Conservation (phyloP, 108 stramenopile species). For the Nitzschia putrida region DNA sequence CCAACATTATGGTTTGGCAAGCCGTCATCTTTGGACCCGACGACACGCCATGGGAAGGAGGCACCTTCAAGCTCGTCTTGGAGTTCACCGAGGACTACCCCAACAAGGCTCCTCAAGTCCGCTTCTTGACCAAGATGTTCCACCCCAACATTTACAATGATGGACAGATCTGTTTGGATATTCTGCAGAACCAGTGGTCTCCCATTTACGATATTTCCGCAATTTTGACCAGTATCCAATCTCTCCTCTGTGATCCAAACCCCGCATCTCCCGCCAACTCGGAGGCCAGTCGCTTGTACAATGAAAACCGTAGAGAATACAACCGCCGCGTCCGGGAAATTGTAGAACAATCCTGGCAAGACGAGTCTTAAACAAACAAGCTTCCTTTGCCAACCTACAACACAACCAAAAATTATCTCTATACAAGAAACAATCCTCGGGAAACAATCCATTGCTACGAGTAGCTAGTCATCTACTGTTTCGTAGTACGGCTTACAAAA, state of each 20-base stretch:
- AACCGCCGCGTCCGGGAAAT: slow-evolving; percentile 97
- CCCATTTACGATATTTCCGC: slow-evolving; percentile 99
- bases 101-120: slow-evolving; percentile 96
- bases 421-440: too few species aligned
- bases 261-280: slow-evolving; percentile 96
- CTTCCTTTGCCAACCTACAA: neutral
- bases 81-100: slow-evolving; percentile 99
- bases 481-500: too few species aligned
- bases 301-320: slow-evolving; percentile 98
- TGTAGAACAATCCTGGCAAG: slow-evolving; percentile 96
- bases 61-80: slow-evolving; percentile 93
- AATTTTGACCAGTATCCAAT: slow-evolving; percentile 98
- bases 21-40: slow-evolving; percentile 99
- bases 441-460: too few species aligned
- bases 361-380: slow-evolving; percentile 28
- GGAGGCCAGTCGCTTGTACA: slow-evolving; percentile 96
- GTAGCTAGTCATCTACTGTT: too few species aligned
- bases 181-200: slow-evolving; percentile 99
- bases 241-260: slow-evolving; percentile 98
- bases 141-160: slow-evolving; percentile 99
- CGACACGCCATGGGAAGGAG: slow-evolving; percentile 99
- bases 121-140: slow-evolving; percentile 98
- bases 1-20: slow-evolving; percentile 96
- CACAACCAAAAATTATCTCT: too few species aligned
- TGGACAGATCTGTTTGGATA: slow-evolving; percentile 97